phyloP scores from a whole-genome alignment of 1,139 yeast genomes.

The Yamadazyma triangularis region DNA sequence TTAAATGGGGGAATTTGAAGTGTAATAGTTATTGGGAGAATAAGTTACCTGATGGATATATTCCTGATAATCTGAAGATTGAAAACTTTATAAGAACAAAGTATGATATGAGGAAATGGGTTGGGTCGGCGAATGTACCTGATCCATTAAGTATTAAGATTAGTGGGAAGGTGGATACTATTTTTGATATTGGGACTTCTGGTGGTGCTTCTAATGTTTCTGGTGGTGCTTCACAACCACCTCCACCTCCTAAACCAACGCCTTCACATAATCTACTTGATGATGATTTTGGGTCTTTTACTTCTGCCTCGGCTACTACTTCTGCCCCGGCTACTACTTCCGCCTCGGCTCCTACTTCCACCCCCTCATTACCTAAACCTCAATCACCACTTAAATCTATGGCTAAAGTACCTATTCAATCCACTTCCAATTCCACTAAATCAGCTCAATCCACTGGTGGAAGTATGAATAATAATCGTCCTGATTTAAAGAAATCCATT shows the following conservation, averaged over 20 bases:
- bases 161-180: constrained; percentile 3
- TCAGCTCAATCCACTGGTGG: constrained; percentile 38
- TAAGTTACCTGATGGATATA: constrained; percentile 62
- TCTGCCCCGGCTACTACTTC: constrained; percentile 7
- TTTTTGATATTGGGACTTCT: no score
- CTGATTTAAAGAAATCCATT: constrained; percentile 84
- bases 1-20: constrained; percentile 78
- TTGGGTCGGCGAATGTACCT: constrained; percentile 45
- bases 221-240: constrained; percentile 3
- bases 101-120: constrained; percentile 90
- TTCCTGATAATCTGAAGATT: constrained; percentile 82
- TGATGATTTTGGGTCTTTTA: constrained; percentile 42
- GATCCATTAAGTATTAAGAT: constrained; percentile 46
- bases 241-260: constrained; percentile 15
- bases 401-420: constrained; percentile 10
- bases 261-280: constrained; percentile 22
- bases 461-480: constrained; percentile 28
- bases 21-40: constrained; percentile 84
- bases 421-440: constrained; percentile 3
- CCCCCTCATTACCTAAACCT: constrained; percentile 3
- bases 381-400: constrained; percentile 2
- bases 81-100: constrained; percentile 88
- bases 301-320: constrained; percentile 21
- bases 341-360: constrained; percentile 5
- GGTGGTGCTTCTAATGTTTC: not conserved